Evolutionary conservation across 257 asterid species (phyloP).

Genomic region (Capsicum chinense): DNA sequence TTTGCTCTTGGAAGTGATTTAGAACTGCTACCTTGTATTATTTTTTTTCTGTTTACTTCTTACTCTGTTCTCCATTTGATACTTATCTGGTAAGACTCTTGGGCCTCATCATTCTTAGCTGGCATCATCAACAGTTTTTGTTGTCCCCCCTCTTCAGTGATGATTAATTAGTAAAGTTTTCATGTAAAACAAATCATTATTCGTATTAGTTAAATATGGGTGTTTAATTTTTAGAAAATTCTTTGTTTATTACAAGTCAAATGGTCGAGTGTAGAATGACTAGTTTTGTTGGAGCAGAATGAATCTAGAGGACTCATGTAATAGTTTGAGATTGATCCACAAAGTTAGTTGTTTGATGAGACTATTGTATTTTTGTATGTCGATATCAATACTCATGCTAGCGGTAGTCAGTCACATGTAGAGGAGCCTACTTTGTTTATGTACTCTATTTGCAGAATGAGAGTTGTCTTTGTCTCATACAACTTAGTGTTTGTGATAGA

Average conservation of each 20-base stretch:
- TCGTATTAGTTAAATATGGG: background rate
- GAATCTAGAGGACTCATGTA: background rate
- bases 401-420: background rate
- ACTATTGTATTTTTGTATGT: background rate
- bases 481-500: background rate
- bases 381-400: background rate
- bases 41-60: background rate
- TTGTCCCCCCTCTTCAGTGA: background rate
- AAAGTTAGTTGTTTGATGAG: background rate
- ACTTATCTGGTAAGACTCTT: background rate
- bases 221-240: background rate
- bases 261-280: background rate
- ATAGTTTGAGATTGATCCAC: background rate
- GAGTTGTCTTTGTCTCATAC: background rate
- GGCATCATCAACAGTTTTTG: background rate
- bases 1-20: constrained; percentile 18
- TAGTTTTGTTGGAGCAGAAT: background rate
- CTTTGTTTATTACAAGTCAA: background rate
- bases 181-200: background rate
- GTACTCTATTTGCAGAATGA: background rate
- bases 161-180: background rate
- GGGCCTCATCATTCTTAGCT: background rate
- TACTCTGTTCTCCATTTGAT: too few species aligned
- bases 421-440: background rate
- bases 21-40: background rate